These are phyloP conservation scores for Fusarium sp. DNA, from an alignment of 2,329 filamentous ascomycete species.

Conservation along the genomic window DNA sequence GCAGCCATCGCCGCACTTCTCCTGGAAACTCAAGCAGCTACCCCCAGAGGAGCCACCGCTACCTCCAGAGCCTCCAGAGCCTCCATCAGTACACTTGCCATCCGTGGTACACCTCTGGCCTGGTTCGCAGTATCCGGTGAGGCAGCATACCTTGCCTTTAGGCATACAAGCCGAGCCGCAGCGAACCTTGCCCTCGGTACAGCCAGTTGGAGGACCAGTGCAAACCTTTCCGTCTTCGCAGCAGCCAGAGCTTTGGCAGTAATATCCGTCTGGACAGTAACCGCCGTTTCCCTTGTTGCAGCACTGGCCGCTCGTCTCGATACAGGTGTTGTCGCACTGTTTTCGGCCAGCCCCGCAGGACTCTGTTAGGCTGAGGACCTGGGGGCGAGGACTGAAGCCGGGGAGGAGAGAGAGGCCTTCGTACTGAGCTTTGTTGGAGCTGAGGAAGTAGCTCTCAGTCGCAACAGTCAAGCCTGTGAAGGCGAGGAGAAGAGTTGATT, in stretches of 20 bases:
- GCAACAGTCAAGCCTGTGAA: slow-evolving; percentile 40
- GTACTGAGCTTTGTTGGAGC: slow-evolving; percentile 16
- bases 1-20: slow-evolving; percentile 39
- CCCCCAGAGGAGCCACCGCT: slow-evolving; percentile 33
- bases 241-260: slow-evolving; percentile 47
- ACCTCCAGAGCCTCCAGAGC: slow-evolving; percentile 29
- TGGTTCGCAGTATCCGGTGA: slow-evolving; percentile 44
- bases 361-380: slow-evolving; percentile 29
- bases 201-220: slow-evolving; percentile 43
- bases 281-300: slow-evolving; percentile 43
- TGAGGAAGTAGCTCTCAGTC: slow-evolving; percentile 30
- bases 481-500: slow-evolving; percentile 41
- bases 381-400: slow-evolving; percentile 27
- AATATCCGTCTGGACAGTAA: slow-evolving; percentile 47
- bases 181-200: slow-evolving; percentile 36
- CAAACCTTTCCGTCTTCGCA: slow-evolving; percentile 47
- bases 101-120: slow-evolving; percentile 43
- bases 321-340: slow-evolving; percentile 47
- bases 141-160: slow-evolving; percentile 45
- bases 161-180: slow-evolving; percentile 48
- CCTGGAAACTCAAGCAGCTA: slow-evolving; percentile 34
- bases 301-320: slow-evolving; percentile 45
- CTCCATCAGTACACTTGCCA: slow-evolving; percentile 30
- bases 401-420: slow-evolving; percentile 37
- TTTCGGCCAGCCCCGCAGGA: slow-evolving; percentile 38